Base-by-base conservation (phyloP, 805 yeast species). In the Zygosaccharomyces lentus region DNA sequence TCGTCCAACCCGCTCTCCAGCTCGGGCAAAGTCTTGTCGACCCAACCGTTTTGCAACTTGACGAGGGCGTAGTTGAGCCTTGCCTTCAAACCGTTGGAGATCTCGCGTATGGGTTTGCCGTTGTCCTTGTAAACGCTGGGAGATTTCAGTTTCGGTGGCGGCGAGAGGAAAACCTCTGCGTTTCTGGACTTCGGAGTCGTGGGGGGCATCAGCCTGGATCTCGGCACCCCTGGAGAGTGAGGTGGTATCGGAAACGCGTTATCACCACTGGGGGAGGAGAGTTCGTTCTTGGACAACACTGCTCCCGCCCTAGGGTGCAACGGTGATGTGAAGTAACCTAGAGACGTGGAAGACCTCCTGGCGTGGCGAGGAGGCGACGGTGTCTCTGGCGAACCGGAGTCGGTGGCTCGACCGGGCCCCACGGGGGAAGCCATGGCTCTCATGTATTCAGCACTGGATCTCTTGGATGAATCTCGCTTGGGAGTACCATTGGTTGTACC, bases 11-110 rank as follows among this genome's bases (percentile, higher is more conserved):
- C 57, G 23, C 41, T 48, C 17, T 59, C 62, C 16, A 62, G 47
- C 43, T 59, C 62, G 6, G 63, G 55, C 37, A 62, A 43, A 12
- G 62, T 59, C 40, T 58, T 58, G 27, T 59, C 63, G 6, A 48
- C 53, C 66, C 69, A 61, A 2, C 67, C 62, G 34, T 63, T 57
- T 42, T 69, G 69, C 43, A 67, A 57, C 51, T 69, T 70, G 9
- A 69, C 67, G 50, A 68, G 62, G 1, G 75, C 75, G 53, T 70
- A 69, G 45, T 67, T 69, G 12, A 71, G 53, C 45, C 74, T 58
- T 10, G 73, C 68, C 46, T 67, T 68, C 34, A 71, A 56, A 46
- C 66, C 66, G 17, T 67, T 62, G 0, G 75, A 70, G 15, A 71
- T 64, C 38, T 68, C 69, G 41, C 72, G 59, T 10, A 70, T 70